Conservation (phyloP, 2,329 filamentous ascomycete genomes). For the Pseudogymnoascus sp. region DNA sequence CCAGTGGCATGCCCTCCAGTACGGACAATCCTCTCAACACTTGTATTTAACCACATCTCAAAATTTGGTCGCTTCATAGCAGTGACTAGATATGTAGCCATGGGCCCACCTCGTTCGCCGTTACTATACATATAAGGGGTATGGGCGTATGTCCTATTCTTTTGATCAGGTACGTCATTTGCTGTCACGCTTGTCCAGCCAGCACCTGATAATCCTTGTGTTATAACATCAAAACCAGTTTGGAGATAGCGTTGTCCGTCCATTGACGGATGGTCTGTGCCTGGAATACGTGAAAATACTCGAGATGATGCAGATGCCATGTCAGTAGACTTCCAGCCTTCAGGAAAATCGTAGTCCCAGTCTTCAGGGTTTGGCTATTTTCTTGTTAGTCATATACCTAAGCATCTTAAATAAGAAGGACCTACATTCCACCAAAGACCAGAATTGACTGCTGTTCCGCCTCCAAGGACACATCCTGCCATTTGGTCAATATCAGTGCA, state of each 20-base stretch:
- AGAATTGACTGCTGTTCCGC: constrained; percentile 47
- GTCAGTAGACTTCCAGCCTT: constrained; percentile 60
- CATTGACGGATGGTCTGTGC: constrained; percentile 55
- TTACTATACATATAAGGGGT: constrained; percentile 59
- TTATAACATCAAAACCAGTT: constrained; percentile 55
- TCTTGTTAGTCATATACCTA: constrained; percentile 10
- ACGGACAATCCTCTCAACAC: constrained; percentile 59
- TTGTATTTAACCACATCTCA: constrained; percentile 55
- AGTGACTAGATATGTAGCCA: constrained; percentile 61
- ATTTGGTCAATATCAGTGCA: constrained; percentile 65
- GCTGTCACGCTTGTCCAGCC: constrained; percentile 57
- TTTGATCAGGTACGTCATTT: constrained; percentile 49
- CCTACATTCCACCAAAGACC: constrained; percentile 57
- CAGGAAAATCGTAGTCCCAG: constrained; percentile 65
- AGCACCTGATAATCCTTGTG: constrained; percentile 46
- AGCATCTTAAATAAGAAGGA: constrained; percentile 9
- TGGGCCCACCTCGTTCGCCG: constrained; percentile 59
- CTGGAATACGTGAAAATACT: constrained; percentile 61
- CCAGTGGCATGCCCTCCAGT: constrained; percentile 54
- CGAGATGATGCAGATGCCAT: constrained; percentile 50
- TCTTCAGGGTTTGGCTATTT: constrained; percentile 49
- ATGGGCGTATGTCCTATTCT: constrained; percentile 57
- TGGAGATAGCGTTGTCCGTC: constrained; percentile 60
- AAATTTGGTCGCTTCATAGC: constrained; percentile 55
- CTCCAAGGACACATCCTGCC: constrained; percentile 63